phyloP scores from a whole-genome alignment of 164 flowering plant species.

The Taxillus chinensis region DNA sequence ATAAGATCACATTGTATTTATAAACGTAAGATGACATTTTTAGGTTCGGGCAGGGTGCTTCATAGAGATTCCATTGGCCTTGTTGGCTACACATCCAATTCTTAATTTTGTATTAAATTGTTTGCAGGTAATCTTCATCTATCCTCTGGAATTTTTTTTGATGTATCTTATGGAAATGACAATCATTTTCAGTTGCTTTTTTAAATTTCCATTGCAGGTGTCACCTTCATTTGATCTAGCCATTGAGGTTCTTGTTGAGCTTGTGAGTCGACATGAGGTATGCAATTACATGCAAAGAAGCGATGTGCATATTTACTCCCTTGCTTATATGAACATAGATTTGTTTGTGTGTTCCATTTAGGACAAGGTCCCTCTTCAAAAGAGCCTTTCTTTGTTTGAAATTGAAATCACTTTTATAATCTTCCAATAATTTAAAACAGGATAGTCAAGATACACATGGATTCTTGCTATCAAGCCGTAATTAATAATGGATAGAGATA shows the following conservation, averaged over 20 bases:
- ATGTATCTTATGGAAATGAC: conserved; percentile 1
- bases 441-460: too few relatives aligned
- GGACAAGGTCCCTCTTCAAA: too few relatives aligned
- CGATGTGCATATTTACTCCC: background rate
- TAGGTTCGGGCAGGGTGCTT: conserved; percentile 94
- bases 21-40: conserved; percentile 3
- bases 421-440: too few relatives aligned
- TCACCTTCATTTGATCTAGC: conserved; percentile 74
- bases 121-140: conserved; percentile 45
- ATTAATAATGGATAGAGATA: too few relatives aligned
- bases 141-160: background rate
- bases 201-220: conserved; percentile 30
- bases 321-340: background rate
- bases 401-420: too few relatives aligned
- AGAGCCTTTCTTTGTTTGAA: too few relatives aligned
- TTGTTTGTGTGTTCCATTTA: too few relatives aligned
- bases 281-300: conserved; percentile 7
- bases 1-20: background rate
- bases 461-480: too few relatives aligned
- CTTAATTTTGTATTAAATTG: conserved; percentile 76
- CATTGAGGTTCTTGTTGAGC: conserved; percentile 84
- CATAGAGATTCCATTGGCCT: conserved; percentile 51
- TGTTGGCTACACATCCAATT: conserved; percentile 76
- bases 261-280: conserved; percentile 86
- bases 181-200: conserved; percentile 1